phyloP scores from a whole-genome alignment of 345 rosid genomes.

The Salix viminalis region DNA sequence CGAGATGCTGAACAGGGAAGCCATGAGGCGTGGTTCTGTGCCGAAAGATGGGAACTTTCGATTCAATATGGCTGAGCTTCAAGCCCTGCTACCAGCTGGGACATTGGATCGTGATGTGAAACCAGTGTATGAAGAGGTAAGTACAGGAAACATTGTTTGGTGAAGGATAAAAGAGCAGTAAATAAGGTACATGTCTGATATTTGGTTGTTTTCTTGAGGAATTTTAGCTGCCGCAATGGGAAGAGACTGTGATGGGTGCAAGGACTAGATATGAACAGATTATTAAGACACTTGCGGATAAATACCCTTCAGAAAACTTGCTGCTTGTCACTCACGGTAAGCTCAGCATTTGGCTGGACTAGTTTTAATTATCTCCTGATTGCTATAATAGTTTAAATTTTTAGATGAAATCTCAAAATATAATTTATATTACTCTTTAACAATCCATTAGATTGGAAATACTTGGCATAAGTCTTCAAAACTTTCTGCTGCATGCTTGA shows the following conservation, averaged over 20 bases:
- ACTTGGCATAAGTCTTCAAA: background rate
- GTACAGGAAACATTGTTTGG: background rate
- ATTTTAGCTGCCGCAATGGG: conserved; percentile 70
- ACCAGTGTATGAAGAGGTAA: conserved; percentile 52
- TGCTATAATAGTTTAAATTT: too few species aligned
- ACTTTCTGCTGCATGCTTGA: background rate
- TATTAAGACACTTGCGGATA: conserved; percentile 60
- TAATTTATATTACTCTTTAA: too few species aligned
- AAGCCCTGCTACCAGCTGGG: conserved; percentile 56
- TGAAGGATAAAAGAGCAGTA: background rate
- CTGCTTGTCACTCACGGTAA: conserved; percentile 83
- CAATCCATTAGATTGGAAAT: background rate
- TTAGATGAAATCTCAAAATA: too few species aligned
- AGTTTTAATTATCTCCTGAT: background rate
- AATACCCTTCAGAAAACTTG: conserved; percentile 73
- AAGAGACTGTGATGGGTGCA: conserved; percentile 42
- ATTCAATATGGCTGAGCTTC: conserved; percentile 50
- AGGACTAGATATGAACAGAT: conserved; percentile 53
- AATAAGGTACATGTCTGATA: background rate
- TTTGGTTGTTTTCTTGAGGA: background rate
- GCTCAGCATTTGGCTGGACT: conserved; percentile 3
- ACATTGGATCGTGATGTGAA: conserved; percentile 53
- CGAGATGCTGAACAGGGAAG: conserved; percentile 59
- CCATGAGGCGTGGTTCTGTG: conserved; percentile 48
- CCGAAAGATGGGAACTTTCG: conserved; percentile 63